These are phyloP conservation scores for Schizochytrium sp. DNA, from an alignment of 108 stramenopile genomes.

Conservation along the genomic window DNA sequence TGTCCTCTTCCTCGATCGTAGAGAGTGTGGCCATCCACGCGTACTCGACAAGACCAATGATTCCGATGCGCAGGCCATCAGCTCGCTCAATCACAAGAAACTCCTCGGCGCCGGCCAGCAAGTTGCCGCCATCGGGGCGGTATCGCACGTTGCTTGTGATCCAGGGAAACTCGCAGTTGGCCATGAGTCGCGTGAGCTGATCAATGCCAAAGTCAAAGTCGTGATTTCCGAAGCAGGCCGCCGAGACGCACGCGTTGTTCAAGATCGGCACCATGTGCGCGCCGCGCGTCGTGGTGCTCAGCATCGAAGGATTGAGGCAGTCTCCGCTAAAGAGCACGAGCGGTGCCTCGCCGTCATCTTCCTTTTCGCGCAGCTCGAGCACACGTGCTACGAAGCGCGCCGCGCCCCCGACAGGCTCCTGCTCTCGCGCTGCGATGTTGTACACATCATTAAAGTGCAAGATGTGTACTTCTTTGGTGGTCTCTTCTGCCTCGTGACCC, in stretches of 20 bases:
- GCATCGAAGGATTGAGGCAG: neutral
- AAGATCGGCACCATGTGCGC: slow-evolving; percentile 9
- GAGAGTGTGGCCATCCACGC: slow-evolving; percentile 23
- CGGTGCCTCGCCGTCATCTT: neutral
- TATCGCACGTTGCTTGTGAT: slow-evolving; percentile 13
- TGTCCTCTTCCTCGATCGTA: slow-evolving; percentile 13
- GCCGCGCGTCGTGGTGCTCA: neutral
- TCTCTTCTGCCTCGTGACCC: neutral
- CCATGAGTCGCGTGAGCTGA: neutral
- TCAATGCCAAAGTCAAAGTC: slow-evolving; percentile 23
- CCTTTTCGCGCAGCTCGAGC: neutral
- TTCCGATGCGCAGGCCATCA: slow-evolving; percentile 16
- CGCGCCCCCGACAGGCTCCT: neutral
- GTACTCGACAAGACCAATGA: slow-evolving; percentile 23
- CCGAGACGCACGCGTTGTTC: neutral
- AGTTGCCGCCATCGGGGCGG: neutral
- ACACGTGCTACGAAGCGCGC: neutral
- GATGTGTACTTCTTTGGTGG: neutral
- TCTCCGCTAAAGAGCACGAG: slow-evolving; percentile 24
- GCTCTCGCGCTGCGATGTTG: neutral
- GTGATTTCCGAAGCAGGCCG: slow-evolving; percentile 19
- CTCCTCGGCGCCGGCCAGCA: neutral
- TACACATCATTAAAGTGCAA: slow-evolving; percentile 24
- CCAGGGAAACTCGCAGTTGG: slow-evolving; percentile 19
- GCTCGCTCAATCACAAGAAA: neutral